These are phyloP conservation scores for Aspergillus unguis DNA, from an alignment of 2,329 filamentous ascomycete species.

Conservation along the genomic window DNA sequence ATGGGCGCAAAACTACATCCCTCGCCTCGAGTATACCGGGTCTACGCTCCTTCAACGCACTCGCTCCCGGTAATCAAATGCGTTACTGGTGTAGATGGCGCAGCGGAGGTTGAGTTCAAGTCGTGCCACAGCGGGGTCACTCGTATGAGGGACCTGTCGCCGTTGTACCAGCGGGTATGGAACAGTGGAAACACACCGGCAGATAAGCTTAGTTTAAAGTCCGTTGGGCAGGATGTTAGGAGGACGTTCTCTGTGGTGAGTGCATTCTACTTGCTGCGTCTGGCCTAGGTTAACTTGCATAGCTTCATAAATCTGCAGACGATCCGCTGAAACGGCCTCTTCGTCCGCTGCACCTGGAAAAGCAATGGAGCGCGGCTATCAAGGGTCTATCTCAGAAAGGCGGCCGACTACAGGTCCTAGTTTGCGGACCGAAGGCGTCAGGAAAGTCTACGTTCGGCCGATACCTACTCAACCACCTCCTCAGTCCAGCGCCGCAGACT, in stretches of 20 bases:
- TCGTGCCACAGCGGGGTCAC: constrained; percentile 46
- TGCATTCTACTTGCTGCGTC: neutral
- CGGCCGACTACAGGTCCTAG: constrained; percentile 42
- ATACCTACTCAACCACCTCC: constrained; percentile 54
- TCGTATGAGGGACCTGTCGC: constrained; percentile 47
- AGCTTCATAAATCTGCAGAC: constrained; percentile 44
- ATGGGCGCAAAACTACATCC: constrained; percentile 58
- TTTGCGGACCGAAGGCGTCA: constrained; percentile 55
- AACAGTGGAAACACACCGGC: constrained; percentile 35
- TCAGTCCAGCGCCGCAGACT: constrained; percentile 39
- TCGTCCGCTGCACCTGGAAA: constrained; percentile 42
- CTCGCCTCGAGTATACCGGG: constrained; percentile 42
- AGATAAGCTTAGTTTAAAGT: constrained; percentile 32
- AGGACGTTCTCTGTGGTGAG: constrained; percentile 43
- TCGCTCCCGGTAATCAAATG: constrained; percentile 54
- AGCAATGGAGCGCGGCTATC: constrained; percentile 44
- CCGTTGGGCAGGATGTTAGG: constrained; percentile 23
- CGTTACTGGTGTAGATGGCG: constrained; percentile 39
- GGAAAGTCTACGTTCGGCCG: constrained; percentile 61
- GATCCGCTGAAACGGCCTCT: constrained; percentile 42
- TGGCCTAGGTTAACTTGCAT: constrained; percentile 12
- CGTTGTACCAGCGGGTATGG: constrained; percentile 55
- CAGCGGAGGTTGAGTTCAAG: constrained; percentile 48
- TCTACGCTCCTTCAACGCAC: constrained; percentile 56
- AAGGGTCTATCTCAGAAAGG: constrained; percentile 43